Evolutionary conservation across 345 rosid species (phyloP).

Genomic region (Eucalyptus fibrosa): DNA sequence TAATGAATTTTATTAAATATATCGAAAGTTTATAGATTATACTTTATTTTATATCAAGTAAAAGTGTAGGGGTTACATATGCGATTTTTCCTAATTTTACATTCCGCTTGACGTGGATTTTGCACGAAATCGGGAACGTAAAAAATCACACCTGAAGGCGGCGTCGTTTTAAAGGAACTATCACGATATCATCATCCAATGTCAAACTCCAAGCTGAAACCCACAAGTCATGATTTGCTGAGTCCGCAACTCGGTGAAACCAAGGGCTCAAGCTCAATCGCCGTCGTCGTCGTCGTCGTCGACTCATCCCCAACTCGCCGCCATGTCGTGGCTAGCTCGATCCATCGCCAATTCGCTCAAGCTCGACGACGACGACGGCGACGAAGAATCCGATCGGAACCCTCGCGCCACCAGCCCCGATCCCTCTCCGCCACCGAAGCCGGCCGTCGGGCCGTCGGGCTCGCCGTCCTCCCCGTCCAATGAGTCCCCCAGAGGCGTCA

Average conservation of each 20-base stretch:
- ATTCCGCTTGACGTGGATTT: background rate
- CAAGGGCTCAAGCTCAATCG: background rate
- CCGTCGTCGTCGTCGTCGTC: rapidly evolving
- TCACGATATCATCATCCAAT: background rate
- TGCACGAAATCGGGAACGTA: background rate
- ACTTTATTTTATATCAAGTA: too few species aligned
- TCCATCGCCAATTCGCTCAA: slow-evolving; percentile 51
- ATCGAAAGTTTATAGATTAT: too few species aligned
- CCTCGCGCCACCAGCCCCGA: slow-evolving; percentile 3
- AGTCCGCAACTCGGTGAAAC: background rate
- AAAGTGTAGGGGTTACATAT: rapidly evolving
- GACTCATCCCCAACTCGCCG: background rate
- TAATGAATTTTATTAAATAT: too few species aligned
- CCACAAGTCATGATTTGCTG: background rate
- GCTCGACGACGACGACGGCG: slow-evolving; percentile 16
- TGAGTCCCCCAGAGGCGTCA: slow-evolving; percentile 50
- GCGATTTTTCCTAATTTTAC: background rate
- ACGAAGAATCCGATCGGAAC: background rate
- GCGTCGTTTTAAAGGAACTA: background rate
- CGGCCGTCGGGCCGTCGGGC: background rate
- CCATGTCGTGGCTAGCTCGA: slow-evolving; percentile 65
- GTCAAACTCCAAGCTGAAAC: background rate
- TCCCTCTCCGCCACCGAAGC: background rate
- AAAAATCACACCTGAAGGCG: background rate
- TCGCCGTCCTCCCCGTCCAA: slow-evolving; percentile 4